phyloP scores from a whole-genome alignment of 768 basidiomycete genomes.

The Agrocybe pediades region DNA sequence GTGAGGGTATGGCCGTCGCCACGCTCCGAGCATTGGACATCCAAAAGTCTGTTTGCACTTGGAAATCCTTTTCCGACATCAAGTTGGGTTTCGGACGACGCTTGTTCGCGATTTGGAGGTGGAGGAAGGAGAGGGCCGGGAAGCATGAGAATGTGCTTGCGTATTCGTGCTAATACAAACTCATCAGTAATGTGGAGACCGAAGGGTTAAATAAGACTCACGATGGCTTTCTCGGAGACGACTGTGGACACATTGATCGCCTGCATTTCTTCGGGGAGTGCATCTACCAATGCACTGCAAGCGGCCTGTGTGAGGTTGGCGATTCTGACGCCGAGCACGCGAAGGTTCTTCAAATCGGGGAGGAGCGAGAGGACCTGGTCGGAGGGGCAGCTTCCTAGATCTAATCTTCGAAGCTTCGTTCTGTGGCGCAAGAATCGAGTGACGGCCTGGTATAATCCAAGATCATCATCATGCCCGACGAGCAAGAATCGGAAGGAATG shows the following conservation, averaged over 20 bases:
- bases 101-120: constrained; percentile 49
- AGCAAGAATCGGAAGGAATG: constrained; percentile 65
- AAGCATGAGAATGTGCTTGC: constrained; percentile 49
- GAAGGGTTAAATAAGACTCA: constrained; percentile 26
- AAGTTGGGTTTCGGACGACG: constrained; percentile 57
- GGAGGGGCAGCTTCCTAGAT: constrained; percentile 69
- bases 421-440: constrained; percentile 54
- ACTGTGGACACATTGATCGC: constrained; percentile 56
- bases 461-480: constrained; percentile 63
- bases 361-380: constrained; percentile 55
- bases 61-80: constrained; percentile 61
- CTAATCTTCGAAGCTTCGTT: constrained; percentile 51
- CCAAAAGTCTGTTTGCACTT: constrained; percentile 60
- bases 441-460: constrained; percentile 52
- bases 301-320: constrained; percentile 44
- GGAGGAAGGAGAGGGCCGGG: constrained; percentile 57
- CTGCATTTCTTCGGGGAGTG: constrained; percentile 47
- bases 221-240: constrained; percentile 52
- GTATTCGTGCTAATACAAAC: constrained; percentile 48
- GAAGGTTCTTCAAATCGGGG: constrained; percentile 50
- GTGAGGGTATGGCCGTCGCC: constrained; percentile 46
- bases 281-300: constrained; percentile 37
- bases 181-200: background rate
- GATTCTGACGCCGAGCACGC: constrained; percentile 61
- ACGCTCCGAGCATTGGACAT: constrained; percentile 49